Conservation (phyloP, 1,284 basidiomycete genomes). For the Sutorius eximius region DNA sequence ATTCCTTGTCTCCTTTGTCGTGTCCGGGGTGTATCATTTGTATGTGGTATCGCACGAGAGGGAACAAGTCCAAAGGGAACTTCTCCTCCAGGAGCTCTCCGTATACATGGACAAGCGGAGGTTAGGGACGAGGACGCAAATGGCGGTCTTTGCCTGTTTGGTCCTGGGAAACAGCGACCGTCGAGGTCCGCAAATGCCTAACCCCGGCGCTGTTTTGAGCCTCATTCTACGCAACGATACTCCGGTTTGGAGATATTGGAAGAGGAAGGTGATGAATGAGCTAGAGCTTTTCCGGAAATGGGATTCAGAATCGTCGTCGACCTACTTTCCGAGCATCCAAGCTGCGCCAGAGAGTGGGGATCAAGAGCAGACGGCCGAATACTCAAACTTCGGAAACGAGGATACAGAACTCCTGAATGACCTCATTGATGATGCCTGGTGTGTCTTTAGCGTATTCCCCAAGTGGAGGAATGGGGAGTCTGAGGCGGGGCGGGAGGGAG, state of each 20-base stretch:
- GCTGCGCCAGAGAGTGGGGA: slow-evolving; percentile 4
- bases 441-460: slow-evolving; percentile 16
- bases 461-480: slow-evolving; percentile 12
- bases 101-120: slow-evolving; percentile 12
- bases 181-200: not conserved
- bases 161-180: slow-evolving; percentile 10
- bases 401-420: slow-evolving; percentile 19
- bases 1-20: slow-evolving; percentile 25
- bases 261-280: slow-evolving; percentile 21
- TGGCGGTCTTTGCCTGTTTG: slow-evolving; percentile 29
- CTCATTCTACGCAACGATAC: slow-evolving; percentile 31
- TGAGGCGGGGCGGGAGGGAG: not conserved
- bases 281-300: slow-evolving; percentile 12
- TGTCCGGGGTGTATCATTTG: slow-evolving; percentile 33
- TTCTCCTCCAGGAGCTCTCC: slow-evolving; percentile 20
- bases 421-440: slow-evolving; percentile 29
- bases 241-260: slow-evolving; percentile 29
- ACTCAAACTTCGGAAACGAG: slow-evolving; percentile 1
- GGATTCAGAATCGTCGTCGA: not conserved
- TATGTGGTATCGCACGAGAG: slow-evolving; percentile 26
- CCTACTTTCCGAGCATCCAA: slow-evolving; percentile 18
- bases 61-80: slow-evolving; percentile 21
- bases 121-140: slow-evolving; percentile 31
- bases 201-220: slow-evolving; percentile 1
- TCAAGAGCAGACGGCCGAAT: slow-evolving; percentile 8